Conservation (phyloP, 139 green algal genomes). For the Volvox reticuliferus region DNA sequence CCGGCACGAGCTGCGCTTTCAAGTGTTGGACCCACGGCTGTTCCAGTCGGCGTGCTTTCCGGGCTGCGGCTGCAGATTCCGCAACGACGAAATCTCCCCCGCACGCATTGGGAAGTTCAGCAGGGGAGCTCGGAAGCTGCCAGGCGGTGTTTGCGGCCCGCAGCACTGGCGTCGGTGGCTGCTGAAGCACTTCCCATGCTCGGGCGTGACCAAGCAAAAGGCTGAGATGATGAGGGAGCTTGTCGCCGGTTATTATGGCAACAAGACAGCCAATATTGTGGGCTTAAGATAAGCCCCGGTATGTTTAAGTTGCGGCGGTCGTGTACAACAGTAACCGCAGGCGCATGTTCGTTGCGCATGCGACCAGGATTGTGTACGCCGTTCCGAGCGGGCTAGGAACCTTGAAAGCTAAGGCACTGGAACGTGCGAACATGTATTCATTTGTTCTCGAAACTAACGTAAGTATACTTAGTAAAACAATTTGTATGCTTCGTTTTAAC, state of each 20-base stretch:
- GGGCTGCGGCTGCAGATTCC: background rate
- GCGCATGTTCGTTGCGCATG: no score
- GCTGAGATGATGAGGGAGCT: slow-evolving; percentile 7
- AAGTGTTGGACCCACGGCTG: slow-evolving; percentile 26
- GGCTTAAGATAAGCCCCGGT: background rate
- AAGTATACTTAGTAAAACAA: no score
- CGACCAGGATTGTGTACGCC: no score
- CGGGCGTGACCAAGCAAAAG: background rate
- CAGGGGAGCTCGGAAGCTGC: background rate
- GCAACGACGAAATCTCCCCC: background rate
- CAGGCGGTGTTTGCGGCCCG: background rate
- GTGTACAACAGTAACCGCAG: no score
- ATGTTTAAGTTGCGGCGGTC: no score
- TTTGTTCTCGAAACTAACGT: no score
- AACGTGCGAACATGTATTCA: no score
- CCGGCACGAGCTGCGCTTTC: background rate
- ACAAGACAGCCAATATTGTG: background rate
- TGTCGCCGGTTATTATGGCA: background rate
- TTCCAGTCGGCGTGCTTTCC: slow-evolving; percentile 42
- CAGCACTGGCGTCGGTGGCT: slow-evolving; percentile 22
- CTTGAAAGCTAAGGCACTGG: no score
- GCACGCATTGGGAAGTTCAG: background rate
- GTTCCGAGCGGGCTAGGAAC: no score
- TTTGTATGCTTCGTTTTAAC: no score
- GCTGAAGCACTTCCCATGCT: slow-evolving; percentile 23